Conservation (phyloP, 192 early-diverging fungal species). For the Coemansia sp. region DNA sequence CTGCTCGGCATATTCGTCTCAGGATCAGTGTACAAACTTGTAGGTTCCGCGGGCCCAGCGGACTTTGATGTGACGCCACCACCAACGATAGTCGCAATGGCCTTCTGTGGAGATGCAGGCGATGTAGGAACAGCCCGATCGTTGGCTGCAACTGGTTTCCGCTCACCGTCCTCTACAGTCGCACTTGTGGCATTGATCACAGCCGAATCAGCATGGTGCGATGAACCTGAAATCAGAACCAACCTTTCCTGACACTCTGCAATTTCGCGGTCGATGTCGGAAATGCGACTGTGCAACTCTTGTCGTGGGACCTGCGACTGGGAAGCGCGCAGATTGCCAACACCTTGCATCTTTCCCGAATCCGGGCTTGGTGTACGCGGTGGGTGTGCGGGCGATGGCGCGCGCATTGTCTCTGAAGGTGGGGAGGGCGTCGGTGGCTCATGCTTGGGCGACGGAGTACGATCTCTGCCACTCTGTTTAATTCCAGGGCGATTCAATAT, state of each 20-base stretch:
- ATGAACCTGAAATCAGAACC: constrained; percentile 18
- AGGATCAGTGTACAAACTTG: neutral
- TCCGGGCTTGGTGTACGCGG: neutral
- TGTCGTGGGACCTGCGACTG: constrained; percentile 2
- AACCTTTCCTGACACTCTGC: constrained; percentile 38
- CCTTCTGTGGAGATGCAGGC: constrained; percentile 23
- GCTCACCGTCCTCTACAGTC: neutral
- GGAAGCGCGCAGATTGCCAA: neutral
- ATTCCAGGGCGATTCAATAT: neutral
- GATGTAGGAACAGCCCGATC: constrained; percentile 41
- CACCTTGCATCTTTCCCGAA: neutral
- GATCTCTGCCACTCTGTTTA: constrained; percentile 11
- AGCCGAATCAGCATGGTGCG: neutral
- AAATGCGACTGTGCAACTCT: constrained; percentile 32
- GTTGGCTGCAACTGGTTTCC: neutral
- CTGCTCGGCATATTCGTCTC: no score
- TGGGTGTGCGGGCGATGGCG: neutral
- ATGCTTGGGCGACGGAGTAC: constrained; percentile 24
- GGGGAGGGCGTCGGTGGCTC: constrained; percentile 3
- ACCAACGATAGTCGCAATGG: neutral
- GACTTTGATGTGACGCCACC: neutral
- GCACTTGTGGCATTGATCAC: neutral
- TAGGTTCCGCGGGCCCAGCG: neutral
- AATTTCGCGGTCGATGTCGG: constrained; percentile 46
- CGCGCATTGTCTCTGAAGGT: constrained; percentile 13